Evolutionary conservation across 352 stramenopile genomes (phyloP), one percentile per base, ranked within the genome.

Genomic region (Phytophthora cajani): DNA sequence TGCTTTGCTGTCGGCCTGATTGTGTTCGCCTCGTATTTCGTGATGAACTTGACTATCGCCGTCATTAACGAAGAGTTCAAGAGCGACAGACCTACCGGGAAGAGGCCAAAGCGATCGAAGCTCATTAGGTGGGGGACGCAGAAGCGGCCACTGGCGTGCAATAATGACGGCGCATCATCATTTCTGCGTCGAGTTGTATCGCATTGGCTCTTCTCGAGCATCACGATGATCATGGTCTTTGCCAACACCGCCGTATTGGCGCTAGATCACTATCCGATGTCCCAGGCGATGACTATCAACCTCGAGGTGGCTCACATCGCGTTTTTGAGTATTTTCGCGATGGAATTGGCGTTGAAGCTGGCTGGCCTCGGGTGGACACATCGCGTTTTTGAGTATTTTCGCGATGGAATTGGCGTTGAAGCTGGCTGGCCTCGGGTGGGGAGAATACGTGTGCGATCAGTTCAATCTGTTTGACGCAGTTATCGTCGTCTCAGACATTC

Each of bases 31-130:
- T 90, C 87, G 1, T 97, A 96, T 50, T 97, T 98, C 60, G 77
- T 97, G n/a, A 90, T 98, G 70, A 97, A 98, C 58, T 68, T 98
- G 25, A 89, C 88, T 11, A 81, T 98, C 23, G 93, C 93, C 6
- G 93, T 98, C 50, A 92, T 98, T 60, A 92, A 80, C 14, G 86
- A 97, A 17, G 86, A 94, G 40, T 98, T 97, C 60, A 87, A 88
- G 8, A 68, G 89, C 21, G 84, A 92, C 30, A 68, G 57, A 5
- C 61, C 49, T 0, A 44, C 14, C 5, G 17, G 40, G 2, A 67
- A 72, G 44, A n/a, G 52, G n/a, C 16, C 30, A 40, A 57, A 38
- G 25, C 23, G 25, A 23, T 8, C 21, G 2, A 57, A 6, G 11
- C 9, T 42, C 9, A 25, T 40, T n/a, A 42, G 10, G 23, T 57